Evolutionary conservation across 2,329 filamentous ascomycete species (phyloP).

Genomic region (Diaporthe eres): DNA sequence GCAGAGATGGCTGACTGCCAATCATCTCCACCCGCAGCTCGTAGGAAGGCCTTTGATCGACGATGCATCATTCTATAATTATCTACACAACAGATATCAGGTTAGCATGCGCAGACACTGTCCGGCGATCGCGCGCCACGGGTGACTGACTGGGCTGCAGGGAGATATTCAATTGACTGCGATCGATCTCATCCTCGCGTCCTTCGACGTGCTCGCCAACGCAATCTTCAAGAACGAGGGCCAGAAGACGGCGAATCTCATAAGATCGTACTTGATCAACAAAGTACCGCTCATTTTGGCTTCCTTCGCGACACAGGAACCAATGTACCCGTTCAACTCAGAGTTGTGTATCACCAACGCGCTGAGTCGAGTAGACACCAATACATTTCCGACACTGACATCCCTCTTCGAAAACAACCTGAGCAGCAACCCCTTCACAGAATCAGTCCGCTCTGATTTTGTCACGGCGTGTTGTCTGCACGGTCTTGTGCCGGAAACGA

Average conservation of each 20-base stretch:
- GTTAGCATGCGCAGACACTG: slow-evolving; percentile 57
- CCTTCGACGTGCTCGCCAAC: slow-evolving; percentile 92
- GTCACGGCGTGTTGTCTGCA: slow-evolving; percentile 92
- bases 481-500: slow-evolving; percentile 82
- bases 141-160: slow-evolving; percentile 57
- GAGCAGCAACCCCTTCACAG: slow-evolving; percentile 69
- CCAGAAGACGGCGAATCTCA: slow-evolving; percentile 74
- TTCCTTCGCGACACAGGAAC: slow-evolving; percentile 65
- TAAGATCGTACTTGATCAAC: slow-evolving; percentile 89
- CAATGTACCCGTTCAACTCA: slow-evolving; percentile 79
- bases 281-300: slow-evolving; percentile 70
- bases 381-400: slow-evolving; percentile 75
- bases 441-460: slow-evolving; percentile 78
- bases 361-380: slow-evolving; percentile 85
- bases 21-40: slow-evolving; percentile 65
- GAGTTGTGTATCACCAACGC: slow-evolving; percentile 81
- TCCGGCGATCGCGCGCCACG: background rate
- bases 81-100: slow-evolving; percentile 87
- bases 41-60: slow-evolving; percentile 87
- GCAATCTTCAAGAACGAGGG: slow-evolving; percentile 79
- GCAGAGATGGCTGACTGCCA: background rate
- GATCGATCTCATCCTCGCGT: slow-evolving; percentile 86
- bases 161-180: slow-evolving; percentile 83
- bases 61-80: slow-evolving; percentile 82
- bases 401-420: slow-evolving; percentile 72